Evolutionary conservation across 352 stramenopile genomes (phyloP), one percentile per base, ranked within the genome.

Genomic region (Vaucheria bursata): DNA sequence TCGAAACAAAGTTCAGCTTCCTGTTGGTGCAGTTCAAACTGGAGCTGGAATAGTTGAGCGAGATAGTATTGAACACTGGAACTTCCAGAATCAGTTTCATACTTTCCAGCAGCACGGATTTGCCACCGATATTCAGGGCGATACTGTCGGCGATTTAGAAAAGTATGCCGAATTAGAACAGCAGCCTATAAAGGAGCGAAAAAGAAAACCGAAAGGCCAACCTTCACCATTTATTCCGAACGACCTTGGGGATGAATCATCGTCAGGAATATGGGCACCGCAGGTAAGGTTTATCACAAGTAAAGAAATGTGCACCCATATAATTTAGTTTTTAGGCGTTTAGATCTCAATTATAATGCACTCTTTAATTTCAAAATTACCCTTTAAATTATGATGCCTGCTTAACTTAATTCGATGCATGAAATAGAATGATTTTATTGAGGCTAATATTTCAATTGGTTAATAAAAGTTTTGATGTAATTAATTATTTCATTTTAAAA

Each of bases 1-100:
- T 31, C 72, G 73, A 2, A 12, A 36, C 6, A 77, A 83, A 12
- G 37, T 78, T n/a, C 59, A 52, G 31, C 71, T 83, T 3, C 78
- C 78, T 1, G 71, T 65, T 7, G 78, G 78, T 32, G 78, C 53
- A 12, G 45, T 65, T 0, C 71, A 76, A 8, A 83, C 78, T 39
- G 80, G 75, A 40, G 79, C 80, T 25, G 80, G 80, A 34, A 77
- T 84, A 32, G 77, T 84, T 38, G 80, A 85, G 70, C 64, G 81
- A 35, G 77, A 76, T 39, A 72, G 69, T 1, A 31, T 85, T 32
- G 80, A 85, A 68, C 74, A 85, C 38, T 85, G 76, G 76, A 79
- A 71, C 36, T 85, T 85, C 52, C 71, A 84, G 29, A 77, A 85
- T 45, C 80, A 85, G 66, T 85, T 81, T 53, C 77, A 86, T 71